phyloP scores from a whole-genome alignment of 225 moss, liverwort and hornwort genomes.

The Straminergon stramineum region DNA sequence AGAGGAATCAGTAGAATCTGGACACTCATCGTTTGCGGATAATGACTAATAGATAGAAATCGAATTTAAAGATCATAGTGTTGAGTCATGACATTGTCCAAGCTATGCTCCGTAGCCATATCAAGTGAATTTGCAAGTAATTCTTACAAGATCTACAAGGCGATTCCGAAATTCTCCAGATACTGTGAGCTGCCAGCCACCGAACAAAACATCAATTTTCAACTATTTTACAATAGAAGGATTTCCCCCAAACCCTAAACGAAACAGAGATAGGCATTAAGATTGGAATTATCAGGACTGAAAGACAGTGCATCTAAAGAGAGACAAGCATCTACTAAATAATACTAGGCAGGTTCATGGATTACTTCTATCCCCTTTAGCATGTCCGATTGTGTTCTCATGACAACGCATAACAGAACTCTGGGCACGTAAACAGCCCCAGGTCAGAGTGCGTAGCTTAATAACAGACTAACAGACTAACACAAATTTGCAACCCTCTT shows the following conservation, averaged over 20 bases:
- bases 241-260: neutral
- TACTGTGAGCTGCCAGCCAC: conserved; percentile 60
- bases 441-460: neutral
- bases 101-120: neutral
- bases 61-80: neutral
- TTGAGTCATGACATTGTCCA: neutral
- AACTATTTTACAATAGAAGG: neutral
- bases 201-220: neutral
- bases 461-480: neutral
- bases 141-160: conserved; percentile 87
- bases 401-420: neutral
- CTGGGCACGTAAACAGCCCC: neutral
- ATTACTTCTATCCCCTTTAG: neutral
- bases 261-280: neutral
- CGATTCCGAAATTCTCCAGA: conserved; percentile 85
- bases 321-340: neutral
- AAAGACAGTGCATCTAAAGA: neutral
- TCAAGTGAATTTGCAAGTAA: neutral
- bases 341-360: neutral
- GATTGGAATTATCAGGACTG: neutral
- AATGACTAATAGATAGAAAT: neutral
- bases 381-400: neutral
- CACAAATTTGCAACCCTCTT: neutral
- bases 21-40: neutral
- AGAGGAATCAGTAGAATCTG: neutral